Evolutionary conservation across 768 basidiomycete species (phyloP).

Genomic region (Rhodotorula kratochvilovae): DNA sequence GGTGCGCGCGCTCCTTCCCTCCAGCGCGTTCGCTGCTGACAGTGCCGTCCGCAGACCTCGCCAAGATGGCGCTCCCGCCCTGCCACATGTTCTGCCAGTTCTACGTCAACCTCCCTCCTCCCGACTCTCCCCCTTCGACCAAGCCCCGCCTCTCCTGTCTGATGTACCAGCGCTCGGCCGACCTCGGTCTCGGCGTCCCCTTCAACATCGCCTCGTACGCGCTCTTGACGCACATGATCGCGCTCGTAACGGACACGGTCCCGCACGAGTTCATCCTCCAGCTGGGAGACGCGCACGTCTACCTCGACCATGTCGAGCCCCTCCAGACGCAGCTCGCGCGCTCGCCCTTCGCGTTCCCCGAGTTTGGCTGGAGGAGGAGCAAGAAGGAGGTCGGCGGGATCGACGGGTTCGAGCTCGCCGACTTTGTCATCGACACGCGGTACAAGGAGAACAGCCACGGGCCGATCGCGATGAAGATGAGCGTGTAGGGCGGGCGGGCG

Average conservation of each 20-base stretch:
- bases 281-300: constrained; percentile 96
- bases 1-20: constrained; percentile 55
- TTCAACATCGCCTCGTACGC: constrained; percentile 99
- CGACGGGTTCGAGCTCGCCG: constrained; percentile 73
- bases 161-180: constrained; percentile 97
- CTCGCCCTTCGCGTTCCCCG: constrained; percentile 77
- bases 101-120: constrained; percentile 79
- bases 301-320: constrained; percentile 85
- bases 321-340: constrained; percentile 73
- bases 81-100: constrained; percentile 99
- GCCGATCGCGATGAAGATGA: constrained; percentile 89
- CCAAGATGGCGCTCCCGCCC: constrained; percentile 91
- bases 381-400: constrained; percentile 53
- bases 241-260: constrained; percentile 78
- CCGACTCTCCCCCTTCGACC: constrained; percentile 50
- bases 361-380: constrained; percentile 64
- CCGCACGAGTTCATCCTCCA: constrained; percentile 89
- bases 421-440: constrained; percentile 71
- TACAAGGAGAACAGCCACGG: constrained; percentile 67
- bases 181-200: constrained; percentile 92
- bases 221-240: constrained; percentile 93
- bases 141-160: constrained; percentile 80
- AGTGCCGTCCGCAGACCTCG: constrained; percentile 61
- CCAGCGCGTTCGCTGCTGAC: too few relatives aligned
- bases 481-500: background rate